These are phyloP conservation scores for Picochlorum costavermella DNA, from an alignment of 139 green algal genomes.

Conservation along the genomic window DNA sequence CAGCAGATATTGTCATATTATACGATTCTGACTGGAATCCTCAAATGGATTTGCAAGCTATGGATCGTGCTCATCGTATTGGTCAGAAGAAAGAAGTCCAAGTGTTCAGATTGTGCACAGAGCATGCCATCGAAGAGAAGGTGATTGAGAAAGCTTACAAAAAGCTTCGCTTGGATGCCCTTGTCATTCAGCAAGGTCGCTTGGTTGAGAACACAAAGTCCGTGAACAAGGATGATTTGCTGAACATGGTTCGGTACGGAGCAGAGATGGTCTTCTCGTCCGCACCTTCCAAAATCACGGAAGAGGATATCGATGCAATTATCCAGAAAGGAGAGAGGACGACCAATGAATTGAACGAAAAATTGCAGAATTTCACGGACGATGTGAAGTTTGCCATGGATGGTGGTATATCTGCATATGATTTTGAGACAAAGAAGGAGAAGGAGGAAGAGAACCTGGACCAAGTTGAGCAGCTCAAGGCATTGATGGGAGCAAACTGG, in stretches of 20 bases:
- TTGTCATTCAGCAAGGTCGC: slow-evolving; percentile 98
- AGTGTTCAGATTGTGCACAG: slow-evolving; percentile 95
- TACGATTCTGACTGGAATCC: slow-evolving; percentile 84
- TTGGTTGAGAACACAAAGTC: slow-evolving; percentile 80
- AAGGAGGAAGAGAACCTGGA: slow-evolving; percentile 20
- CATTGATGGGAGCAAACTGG: slow-evolving; percentile 74
- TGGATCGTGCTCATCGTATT: slow-evolving; percentile 98
- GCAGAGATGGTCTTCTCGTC: slow-evolving; percentile 93
- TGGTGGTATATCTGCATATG: slow-evolving; percentile 74
- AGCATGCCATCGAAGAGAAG: slow-evolving; percentile 98
- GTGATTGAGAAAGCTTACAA: slow-evolving; percentile 99
- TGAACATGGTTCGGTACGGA: slow-evolving; percentile 95
- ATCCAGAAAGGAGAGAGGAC: slow-evolving; percentile 84
- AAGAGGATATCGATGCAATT: slow-evolving; percentile 93
- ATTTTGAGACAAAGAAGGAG: slow-evolving; percentile 69
- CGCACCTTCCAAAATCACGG: slow-evolving; percentile 55
- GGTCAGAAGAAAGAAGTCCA: slow-evolving; percentile 99
- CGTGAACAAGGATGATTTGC: slow-evolving; percentile 97
- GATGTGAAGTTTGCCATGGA: slow-evolving; percentile 93
- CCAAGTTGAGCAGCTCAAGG: slow-evolving; percentile 44
- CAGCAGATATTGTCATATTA: slow-evolving; percentile 94
- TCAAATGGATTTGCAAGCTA: slow-evolving; percentile 77
- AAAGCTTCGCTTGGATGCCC: slow-evolving; percentile 96
- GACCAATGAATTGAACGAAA: slow-evolving; percentile 87
- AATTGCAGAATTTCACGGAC: slow-evolving; percentile 93